Evolutionary conservation across 169 alveolate species (phyloP).

Genomic region (Plasmodium sp.): DNA sequence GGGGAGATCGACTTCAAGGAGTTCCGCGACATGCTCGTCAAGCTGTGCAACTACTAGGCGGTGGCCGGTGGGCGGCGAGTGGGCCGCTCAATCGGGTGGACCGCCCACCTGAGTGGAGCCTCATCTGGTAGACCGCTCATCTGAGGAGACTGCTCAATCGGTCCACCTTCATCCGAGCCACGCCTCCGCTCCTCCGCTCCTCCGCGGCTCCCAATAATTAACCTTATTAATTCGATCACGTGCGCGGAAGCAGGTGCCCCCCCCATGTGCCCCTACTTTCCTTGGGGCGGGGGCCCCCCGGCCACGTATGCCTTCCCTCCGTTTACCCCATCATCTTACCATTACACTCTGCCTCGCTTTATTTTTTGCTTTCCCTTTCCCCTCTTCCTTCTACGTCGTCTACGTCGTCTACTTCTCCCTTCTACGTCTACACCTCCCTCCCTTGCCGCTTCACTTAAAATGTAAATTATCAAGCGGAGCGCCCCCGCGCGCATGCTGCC

Average conservation of each 20-base stretch:
- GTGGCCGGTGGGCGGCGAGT: too few relatives aligned
- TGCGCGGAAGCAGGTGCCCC: neutral
- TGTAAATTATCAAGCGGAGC: neutral
- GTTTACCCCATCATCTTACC: neutral
- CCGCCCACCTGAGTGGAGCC: too few relatives aligned
- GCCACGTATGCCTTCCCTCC: neutral
- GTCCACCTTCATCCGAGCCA: neutral
- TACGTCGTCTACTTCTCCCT: too few relatives aligned
- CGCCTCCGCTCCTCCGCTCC: neutral
- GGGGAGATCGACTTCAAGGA: constrained; percentile 95
- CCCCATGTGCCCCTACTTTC: neutral
- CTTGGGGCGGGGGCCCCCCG: neutral
- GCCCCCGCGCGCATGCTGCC: neutral
- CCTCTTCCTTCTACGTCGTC: too few relatives aligned
- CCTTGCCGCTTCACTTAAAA: neutral
- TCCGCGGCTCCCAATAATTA: neutral
- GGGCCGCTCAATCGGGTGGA: too few relatives aligned
- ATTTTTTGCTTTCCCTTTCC: neutral
- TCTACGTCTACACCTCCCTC: too few relatives aligned
- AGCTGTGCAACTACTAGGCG: constrained; percentile 22
- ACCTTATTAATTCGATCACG: neutral
- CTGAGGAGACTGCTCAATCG: too few relatives aligned
- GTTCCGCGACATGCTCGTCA: constrained; percentile 92
- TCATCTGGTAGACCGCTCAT: too few relatives aligned
- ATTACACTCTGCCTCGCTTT: neutral